Conservation (phyloP, 2,329 filamentous ascomycete genomes). For the Trichoderma oligosporum region DNA sequence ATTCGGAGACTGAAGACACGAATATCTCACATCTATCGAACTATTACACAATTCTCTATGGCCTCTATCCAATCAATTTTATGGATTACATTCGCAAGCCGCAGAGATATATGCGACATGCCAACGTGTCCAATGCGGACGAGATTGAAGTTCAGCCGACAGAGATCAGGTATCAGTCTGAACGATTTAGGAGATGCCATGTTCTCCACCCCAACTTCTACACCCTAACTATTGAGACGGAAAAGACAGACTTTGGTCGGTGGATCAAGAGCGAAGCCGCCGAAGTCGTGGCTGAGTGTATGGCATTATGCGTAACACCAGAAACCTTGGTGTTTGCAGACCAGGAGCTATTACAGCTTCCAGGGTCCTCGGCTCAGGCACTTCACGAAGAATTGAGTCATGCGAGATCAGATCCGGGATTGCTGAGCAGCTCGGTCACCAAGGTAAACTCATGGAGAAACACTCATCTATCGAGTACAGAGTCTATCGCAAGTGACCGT, state of each 20-base stretch:
- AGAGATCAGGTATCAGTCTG: slow-evolving; percentile 71
- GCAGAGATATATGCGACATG: slow-evolving; percentile 70
- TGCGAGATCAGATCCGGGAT: slow-evolving; percentile 36
- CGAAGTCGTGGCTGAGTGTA: slow-evolving; percentile 76
- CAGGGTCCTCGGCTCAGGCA: slow-evolving; percentile 23
- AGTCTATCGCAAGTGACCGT: slow-evolving; percentile 40
- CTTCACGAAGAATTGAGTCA: slow-evolving; percentile 32
- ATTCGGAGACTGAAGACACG: slow-evolving; percentile 59
- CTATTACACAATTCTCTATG: slow-evolving; percentile 80
- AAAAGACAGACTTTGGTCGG: slow-evolving; percentile 69
- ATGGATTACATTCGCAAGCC: slow-evolving; percentile 83
- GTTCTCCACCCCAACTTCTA: slow-evolving; percentile 83
- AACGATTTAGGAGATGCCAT: slow-evolving; percentile 69
- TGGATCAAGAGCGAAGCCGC: slow-evolving; percentile 78
- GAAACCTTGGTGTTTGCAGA: slow-evolving; percentile 28
- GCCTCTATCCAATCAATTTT: slow-evolving; percentile 79
- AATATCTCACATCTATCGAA: slow-evolving; percentile 64
- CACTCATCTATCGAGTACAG: slow-evolving; percentile 49
- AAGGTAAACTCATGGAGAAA: slow-evolving; percentile 49
- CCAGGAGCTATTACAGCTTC: slow-evolving; percentile 25
- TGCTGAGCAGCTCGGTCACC: slow-evolving; percentile 40
- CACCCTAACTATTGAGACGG: slow-evolving; percentile 71
- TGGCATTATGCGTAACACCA: slow-evolving; percentile 55
- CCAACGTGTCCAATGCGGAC: slow-evolving; percentile 65
- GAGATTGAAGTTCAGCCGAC: slow-evolving; percentile 75